Conservation (phyloP, 2,329 filamentous ascomycete species). For the Hypoxylon sp. region DNA sequence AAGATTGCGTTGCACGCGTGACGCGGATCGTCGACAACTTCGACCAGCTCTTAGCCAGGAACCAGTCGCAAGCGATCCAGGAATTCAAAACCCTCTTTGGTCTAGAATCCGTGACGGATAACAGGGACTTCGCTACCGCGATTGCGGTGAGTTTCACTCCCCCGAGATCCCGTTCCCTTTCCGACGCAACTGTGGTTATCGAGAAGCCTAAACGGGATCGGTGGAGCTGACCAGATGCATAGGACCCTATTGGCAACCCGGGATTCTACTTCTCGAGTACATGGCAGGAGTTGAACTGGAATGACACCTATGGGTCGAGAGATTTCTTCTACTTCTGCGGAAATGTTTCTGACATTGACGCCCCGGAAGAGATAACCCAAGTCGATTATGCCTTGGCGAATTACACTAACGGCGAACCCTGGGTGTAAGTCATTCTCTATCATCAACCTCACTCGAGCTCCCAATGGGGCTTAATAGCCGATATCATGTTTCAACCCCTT, state of each 20-base stretch:
- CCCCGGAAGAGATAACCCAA: slow-evolving; percentile 53
- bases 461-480: background rate
- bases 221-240: slow-evolving; percentile 57
- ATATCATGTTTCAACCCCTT: background rate
- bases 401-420: slow-evolving; percentile 58
- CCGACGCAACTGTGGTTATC: too few relatives aligned
- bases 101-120: slow-evolving; percentile 53
- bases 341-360: slow-evolving; percentile 58
- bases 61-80: slow-evolving; percentile 53
- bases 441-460: background rate
- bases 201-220: too few relatives aligned
- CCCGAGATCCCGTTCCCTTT: too few relatives aligned
- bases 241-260: slow-evolving; percentile 45
- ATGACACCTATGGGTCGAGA: slow-evolving; percentile 48
- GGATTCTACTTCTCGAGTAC: slow-evolving; percentile 59
- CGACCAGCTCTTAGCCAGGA: slow-evolving; percentile 54
- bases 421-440: slow-evolving; percentile 52
- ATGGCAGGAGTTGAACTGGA: slow-evolving; percentile 65
- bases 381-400: slow-evolving; percentile 57
- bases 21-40: slow-evolving; percentile 60
- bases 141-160: slow-evolving; percentile 48
- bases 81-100: slow-evolving; percentile 59
- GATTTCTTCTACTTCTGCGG: slow-evolving; percentile 63
- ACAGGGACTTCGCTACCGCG: slow-evolving; percentile 57
- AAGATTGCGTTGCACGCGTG: slow-evolving; percentile 59